phyloP scores from a whole-genome alignment of 2,329 filamentous ascomycete species.

The Nigrospora oryzae region DNA sequence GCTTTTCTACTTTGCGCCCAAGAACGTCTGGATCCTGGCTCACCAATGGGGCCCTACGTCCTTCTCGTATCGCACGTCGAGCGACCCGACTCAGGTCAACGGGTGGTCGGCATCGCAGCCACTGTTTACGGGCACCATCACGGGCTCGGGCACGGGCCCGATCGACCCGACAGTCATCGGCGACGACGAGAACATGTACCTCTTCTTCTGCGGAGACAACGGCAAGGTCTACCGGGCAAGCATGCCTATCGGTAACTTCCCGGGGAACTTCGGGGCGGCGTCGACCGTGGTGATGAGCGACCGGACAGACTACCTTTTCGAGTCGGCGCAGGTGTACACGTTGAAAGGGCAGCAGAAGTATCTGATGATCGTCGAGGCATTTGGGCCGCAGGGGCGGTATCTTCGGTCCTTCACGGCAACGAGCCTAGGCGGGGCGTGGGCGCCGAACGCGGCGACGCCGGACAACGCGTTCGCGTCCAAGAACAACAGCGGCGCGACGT shows the following conservation, averaged over 20 bases:
- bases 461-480: conserved; percentile 56
- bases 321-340: conserved; percentile 59
- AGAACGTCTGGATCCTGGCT: conserved; percentile 53
- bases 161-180: conserved; percentile 60
- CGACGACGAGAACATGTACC: conserved; percentile 52
- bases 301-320: conserved; percentile 49
- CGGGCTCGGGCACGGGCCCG: conserved; percentile 35
- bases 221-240: conserved; percentile 56
- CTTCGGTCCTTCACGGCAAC: conserved; percentile 60
- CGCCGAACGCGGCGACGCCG: conserved; percentile 45
- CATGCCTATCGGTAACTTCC: conserved; percentile 56
- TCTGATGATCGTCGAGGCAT: conserved; percentile 60
- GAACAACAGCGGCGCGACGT: conserved; percentile 54
- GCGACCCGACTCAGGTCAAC: conserved; percentile 46
- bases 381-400: conserved; percentile 48
- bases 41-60: conserved; percentile 54
- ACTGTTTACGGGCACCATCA: conserved; percentile 49
- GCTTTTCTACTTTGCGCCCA: conserved; percentile 54
- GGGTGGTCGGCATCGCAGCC: conserved; percentile 45
- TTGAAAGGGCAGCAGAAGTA: conserved; percentile 43
- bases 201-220: conserved; percentile 62
- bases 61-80: conserved; percentile 53
- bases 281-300: conserved; percentile 44
- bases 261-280: conserved; percentile 45
- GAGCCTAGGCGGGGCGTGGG: conserved; percentile 49